Percentiles rank a stretch among this genome's conserved stretches.
phyloP scores from a whole-genome alignment of 352 stramenopile species.

The Pythium rhizo-oryzae region DNA sequence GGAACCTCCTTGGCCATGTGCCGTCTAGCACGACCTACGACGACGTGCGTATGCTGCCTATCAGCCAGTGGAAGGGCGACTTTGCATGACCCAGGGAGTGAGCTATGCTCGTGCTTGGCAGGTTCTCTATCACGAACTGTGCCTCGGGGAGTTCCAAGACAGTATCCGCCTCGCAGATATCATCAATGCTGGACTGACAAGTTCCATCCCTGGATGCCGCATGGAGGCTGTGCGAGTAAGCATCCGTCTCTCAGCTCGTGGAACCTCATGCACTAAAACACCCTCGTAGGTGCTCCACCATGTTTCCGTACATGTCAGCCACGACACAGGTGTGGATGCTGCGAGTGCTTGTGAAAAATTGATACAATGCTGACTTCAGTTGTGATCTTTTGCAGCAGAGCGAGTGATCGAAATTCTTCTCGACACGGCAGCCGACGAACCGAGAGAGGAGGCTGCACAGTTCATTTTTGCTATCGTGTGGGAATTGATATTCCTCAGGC shows the following conservation, averaged over 20 bases:
- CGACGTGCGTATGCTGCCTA: neutral
- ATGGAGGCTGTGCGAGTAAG: constrained; percentile 26
- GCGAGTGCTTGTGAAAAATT: neutral
- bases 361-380: neutral
- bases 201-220: constrained; percentile 7
- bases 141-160: neutral
- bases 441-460: constrained; percentile 6
- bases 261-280: too few relatives aligned
- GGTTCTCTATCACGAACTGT: constrained; percentile 15
- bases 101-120: too few relatives aligned
- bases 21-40: constrained; percentile 10
- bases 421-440: constrained; percentile 17
- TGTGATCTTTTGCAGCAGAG: neutral
- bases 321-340: constrained; percentile 20
- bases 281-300: constrained; percentile 3
- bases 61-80: neutral
- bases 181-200: constrained; percentile 16
- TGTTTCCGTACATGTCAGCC: constrained; percentile 2
- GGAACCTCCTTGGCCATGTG: constrained; percentile 10
- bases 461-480: constrained; percentile 24
- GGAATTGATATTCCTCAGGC: constrained; percentile 28
- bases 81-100: too few relatives aligned
- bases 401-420: constrained; percentile 23
- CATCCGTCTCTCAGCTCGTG: neutral
- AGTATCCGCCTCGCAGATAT: constrained; percentile 23